Conservation (phyloP, 83 land plant genomes). For the Diphasiastrum complanatum region DNA sequence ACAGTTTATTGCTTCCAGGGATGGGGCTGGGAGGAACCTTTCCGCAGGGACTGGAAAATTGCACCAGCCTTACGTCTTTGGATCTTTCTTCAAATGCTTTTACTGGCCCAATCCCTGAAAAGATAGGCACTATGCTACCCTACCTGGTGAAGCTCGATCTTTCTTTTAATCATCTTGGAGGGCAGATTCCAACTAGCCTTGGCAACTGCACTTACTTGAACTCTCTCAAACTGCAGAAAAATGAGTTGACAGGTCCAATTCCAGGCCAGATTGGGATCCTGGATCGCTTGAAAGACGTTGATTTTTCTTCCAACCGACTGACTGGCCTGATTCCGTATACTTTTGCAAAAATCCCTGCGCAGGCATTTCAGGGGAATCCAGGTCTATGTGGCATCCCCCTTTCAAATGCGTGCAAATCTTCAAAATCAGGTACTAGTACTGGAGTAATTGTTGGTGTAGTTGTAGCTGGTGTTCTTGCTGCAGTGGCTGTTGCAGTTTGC, state of each 20-base stretch:
- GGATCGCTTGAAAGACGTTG: constrained; percentile 32
- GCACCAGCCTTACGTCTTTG: constrained; percentile 36
- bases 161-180: constrained; percentile 40
- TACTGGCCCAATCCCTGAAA: constrained; percentile 37
- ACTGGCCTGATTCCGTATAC: constrained; percentile 39
- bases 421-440: constrained; percentile 20
- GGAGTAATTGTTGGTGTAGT: constrained; percentile 41
- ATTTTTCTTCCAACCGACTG: constrained; percentile 45
- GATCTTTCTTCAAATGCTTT: constrained; percentile 53
- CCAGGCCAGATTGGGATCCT: constrained; percentile 34
- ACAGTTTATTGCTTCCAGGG: constrained; percentile 32
- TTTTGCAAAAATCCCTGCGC: background rate
- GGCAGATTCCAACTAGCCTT: constrained; percentile 43
- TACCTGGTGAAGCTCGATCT: constrained; percentile 46
- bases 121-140: constrained; percentile 45
- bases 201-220: constrained; percentile 44
- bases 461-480: constrained; percentile 39
- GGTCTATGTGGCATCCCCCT: constrained; percentile 54
- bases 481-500: constrained; percentile 31
- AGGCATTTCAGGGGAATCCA: constrained; percentile 34
- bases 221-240: constrained; percentile 31
- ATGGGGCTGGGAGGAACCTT: constrained; percentile 39
- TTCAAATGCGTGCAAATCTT: constrained; percentile 10
- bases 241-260: constrained; percentile 37
- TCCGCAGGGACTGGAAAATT: constrained; percentile 41